Evolutionary conservation across 495 filamentous ascomycete species (phyloP).

Genomic region (Hypoxylon fuscum): DNA sequence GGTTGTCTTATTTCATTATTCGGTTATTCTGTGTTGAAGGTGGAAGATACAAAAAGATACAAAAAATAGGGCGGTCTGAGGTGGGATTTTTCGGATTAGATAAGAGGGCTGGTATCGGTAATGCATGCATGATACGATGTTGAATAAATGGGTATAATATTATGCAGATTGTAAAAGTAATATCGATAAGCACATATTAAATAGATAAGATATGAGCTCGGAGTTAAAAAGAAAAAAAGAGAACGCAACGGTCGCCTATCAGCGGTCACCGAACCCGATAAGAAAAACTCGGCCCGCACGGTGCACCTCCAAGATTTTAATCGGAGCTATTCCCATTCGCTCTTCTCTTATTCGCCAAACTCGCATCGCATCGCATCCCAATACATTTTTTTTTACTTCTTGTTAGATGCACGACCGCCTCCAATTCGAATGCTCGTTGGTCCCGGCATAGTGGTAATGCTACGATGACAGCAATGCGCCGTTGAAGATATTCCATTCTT

Average conservation of each 20-base stretch:
- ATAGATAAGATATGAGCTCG: constrained; percentile 12
- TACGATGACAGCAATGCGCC: constrained; percentile 21
- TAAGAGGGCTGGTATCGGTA: neutral
- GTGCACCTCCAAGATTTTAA: constrained; percentile 19
- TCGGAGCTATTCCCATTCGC: constrained; percentile 36
- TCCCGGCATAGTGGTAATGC: constrained; percentile 10
- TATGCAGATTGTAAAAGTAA: no score
- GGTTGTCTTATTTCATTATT: no score
- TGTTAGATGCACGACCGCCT: constrained; percentile 30
- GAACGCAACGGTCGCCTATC: neutral
- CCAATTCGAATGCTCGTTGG: constrained; percentile 18
- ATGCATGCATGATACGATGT: neutral
- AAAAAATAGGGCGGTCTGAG: constrained; percentile 5
- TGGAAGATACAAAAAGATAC: no score
- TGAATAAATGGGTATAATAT: neutral
- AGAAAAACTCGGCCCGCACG: constrained; percentile 13
- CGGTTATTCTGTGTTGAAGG: no score
- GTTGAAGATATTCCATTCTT: neutral
- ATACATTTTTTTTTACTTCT: constrained; percentile 26
- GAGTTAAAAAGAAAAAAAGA: constrained; percentile 12
- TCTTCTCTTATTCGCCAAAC: constrained; percentile 24
- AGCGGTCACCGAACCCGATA: constrained; percentile 22
- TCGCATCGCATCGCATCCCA: constrained; percentile 31
- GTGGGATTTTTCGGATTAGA: neutral
- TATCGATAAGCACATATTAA: no score